Evolutionary conservation across 345 rosid species (phyloP), one percentile per base, ranked within the genome.

Genomic region (Ricinus communis): DNA sequence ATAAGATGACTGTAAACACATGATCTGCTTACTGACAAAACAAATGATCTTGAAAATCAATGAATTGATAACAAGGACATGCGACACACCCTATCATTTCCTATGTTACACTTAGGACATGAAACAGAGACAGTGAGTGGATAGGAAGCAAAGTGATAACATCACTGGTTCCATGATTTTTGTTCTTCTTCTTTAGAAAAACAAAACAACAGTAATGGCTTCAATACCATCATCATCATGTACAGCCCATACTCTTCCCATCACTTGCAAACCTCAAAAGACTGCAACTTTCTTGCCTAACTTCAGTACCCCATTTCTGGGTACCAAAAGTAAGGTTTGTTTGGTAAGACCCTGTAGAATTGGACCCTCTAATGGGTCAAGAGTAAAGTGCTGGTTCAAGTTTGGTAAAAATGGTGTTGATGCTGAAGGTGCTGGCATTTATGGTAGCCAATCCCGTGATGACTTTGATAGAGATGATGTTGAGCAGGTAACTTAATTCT

Each of bases 401-500:
- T 90, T 93, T 71, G 97, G 97, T 46, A 87, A 88, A 75, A 87
- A 78, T 76, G 98, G 97, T 24, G 93, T 90, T n/a, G 97, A 93
- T 74, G 95, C 98, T 60, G 93, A 91, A 78, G 88, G 89, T 68
- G 97, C 98, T 66, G 98, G 98, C 47, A 90, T 91, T 74, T 94
- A 94, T 80, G 96, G 97, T 7, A 90, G 97, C 75, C 98, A 94
- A 46, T 64, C 83, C 14, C 85, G 98, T 28, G 97, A 88, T 69
- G 98, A 94, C 74, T 94, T 91, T 69, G 96, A 91, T 68, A 86
- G 88, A 84, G 98, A 94, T 79, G 97, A 94, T 66, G 96, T 94
- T n/a, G 98, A 94, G 73, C 97, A 94, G 98, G 98, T 93, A 57
- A 19, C 24, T 46, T 72, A 41, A 18, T 28, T 12, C 51, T 51